Conservation (phyloP, 768 basidiomycete species). For the Chalciporus sphaerocephalus region DNA sequence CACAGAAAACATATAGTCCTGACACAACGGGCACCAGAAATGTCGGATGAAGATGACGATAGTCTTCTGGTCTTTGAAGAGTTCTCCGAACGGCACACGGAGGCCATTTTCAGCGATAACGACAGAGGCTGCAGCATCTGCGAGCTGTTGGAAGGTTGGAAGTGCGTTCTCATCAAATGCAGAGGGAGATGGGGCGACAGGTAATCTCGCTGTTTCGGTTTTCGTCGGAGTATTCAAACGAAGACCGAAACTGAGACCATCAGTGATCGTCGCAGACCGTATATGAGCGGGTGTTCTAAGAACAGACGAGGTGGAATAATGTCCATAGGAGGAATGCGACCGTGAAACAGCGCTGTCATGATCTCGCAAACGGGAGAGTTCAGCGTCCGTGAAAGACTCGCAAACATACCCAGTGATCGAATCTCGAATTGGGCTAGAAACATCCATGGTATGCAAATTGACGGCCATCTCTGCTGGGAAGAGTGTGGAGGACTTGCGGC, state of each 20-base stretch:
- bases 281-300: conserved; percentile 13
- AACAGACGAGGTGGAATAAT: conserved; percentile 7
- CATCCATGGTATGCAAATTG: conserved; percentile 31
- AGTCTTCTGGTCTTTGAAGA: conserved; percentile 56
- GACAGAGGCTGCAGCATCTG: conserved; percentile 54
- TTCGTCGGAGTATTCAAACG: background rate
- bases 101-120: conserved; percentile 68
- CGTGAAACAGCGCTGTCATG: conserved; percentile 8
- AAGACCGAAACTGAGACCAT: conserved; percentile 10
- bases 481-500: conserved; percentile 33
- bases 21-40: conserved; percentile 84
- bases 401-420: conserved; percentile 22
- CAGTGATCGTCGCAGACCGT: conserved; percentile 22
- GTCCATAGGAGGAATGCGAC: conserved; percentile 14
- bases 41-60: conserved; percentile 85
- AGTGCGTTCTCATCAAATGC: conserved; percentile 42
- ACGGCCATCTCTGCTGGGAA: conserved; percentile 28
- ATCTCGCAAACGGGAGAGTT: conserved; percentile 17
- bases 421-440: conserved; percentile 23
- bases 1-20: conserved; percentile 81
- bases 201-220: conserved; percentile 14
- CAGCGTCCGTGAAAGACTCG: conserved; percentile 29
- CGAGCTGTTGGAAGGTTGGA: conserved; percentile 55
- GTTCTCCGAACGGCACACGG: conserved; percentile 60
- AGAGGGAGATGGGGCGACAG: conserved; percentile 10